A percentile compares a stretch with the other conserved stretches of the same genome.
Conservation (phyloP, 805 yeast genomes). For the Saturnispora dispora region DNA sequence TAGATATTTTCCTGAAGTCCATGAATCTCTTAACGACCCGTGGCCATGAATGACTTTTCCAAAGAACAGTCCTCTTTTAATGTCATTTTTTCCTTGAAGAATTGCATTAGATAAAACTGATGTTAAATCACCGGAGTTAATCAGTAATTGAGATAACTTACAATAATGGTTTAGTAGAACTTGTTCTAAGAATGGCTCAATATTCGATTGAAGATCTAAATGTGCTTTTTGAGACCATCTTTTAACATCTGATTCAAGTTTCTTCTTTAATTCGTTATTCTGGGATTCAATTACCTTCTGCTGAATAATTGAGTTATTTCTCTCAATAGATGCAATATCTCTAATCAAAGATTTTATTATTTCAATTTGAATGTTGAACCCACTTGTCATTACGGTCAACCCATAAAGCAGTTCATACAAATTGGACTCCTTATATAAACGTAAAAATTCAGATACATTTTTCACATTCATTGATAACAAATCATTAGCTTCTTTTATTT, state of each 20-base stretch:
- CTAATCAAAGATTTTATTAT: constrained; percentile 20
- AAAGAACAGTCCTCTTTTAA: constrained; percentile 18
- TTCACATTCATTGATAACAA: constrained; percentile 19
- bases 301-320: neutral
- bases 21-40: constrained; percentile 24
- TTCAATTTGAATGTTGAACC: constrained; percentile 21
- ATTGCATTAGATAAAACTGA: constrained; percentile 22
- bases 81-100: constrained; percentile 18
- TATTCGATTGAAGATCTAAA: constrained; percentile 27
- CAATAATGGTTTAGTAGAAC: constrained; percentile 22
- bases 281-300: neutral
- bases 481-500: constrained; percentile 23
- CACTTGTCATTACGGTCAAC: constrained; percentile 24
- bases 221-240: constrained; percentile 29
- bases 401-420: constrained; percentile 21
- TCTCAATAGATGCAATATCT: constrained; percentile 14
- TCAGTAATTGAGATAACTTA: constrained; percentile 23
- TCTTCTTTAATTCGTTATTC: constrained; percentile 5
- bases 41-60: constrained; percentile 21
- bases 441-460: constrained; percentile 22
- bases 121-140: constrained; percentile 28
- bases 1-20: constrained; percentile 21
- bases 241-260: constrained; percentile 17
- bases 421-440: constrained; percentile 22
- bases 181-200: constrained; percentile 24